Evolutionary conservation across 306 rosid species (phyloP).

Genomic region (Ochetophila trinervis): DNA sequence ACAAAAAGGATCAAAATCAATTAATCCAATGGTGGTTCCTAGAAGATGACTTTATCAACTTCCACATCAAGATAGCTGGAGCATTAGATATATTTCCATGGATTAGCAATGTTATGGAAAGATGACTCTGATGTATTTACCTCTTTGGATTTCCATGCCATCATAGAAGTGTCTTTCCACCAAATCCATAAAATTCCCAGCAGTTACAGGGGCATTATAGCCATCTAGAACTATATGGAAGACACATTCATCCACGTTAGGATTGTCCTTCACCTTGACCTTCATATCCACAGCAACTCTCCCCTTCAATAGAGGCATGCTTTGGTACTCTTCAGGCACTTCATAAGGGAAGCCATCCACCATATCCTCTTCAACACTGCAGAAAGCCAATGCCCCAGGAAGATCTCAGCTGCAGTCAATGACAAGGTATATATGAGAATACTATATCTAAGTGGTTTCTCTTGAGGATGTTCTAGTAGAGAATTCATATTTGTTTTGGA

Average conservation of each 20-base stretch:
- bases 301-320: conserved; percentile 86
- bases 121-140: conserved; percentile 38
- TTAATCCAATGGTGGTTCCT: no score
- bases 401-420: conserved; percentile 99
- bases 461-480: neutral
- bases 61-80: no score
- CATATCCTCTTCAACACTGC: conserved; percentile 99
- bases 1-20: no score
- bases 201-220: conserved; percentile 88
- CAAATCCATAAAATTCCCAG: conserved; percentile 92
- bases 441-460: conserved; percentile 35
- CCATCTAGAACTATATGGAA: conserved; percentile 94
- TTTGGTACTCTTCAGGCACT: conserved; percentile 81
- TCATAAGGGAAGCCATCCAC: conserved; percentile 90
- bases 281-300: conserved; percentile 98
- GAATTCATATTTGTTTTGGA: neutral
- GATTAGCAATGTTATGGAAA: neutral
- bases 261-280: conserved; percentile 96
- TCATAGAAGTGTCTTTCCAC: conserved; percentile 89
- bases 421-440: conserved; percentile 88
- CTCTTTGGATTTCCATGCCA: conserved; percentile 99
- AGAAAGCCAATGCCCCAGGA: conserved; percentile 99
- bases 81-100: no score
- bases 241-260: conserved; percentile 70
- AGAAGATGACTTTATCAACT: no score